A percentile compares a stretch with the other conserved stretches of the same genome.
These are phyloP conservation scores for Leccinum truebloodii DNA, from an alignment of 768 basidiomycete genomes.

Conservation along the genomic window DNA sequence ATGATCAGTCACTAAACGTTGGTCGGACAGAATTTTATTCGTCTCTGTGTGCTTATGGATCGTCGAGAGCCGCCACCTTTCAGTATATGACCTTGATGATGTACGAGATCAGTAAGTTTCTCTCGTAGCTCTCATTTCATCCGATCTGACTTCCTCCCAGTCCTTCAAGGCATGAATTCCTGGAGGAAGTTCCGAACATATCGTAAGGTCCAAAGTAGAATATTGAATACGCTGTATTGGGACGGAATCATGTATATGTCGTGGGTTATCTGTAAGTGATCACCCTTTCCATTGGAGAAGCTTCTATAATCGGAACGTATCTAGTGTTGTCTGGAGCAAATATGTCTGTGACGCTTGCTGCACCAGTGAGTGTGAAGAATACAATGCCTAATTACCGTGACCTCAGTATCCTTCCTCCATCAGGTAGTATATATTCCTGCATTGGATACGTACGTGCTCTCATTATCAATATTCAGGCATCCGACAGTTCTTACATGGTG, in stretches of 20 bases:
- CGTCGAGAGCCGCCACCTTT: conserved; percentile 15
- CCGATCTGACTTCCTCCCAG: conserved; percentile 7
- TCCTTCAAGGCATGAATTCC: conserved; percentile 26
- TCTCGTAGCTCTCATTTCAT: background rate
- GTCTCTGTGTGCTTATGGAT: conserved; percentile 16
- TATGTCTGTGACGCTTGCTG: conserved; percentile 16
- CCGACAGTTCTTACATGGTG: conserved; percentile 6
- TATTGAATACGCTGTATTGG: conserved; percentile 27
- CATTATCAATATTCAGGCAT: background rate
- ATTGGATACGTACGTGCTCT: conserved; percentile 24
- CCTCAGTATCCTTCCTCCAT: background rate
- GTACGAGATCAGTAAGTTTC: conserved; percentile 26
- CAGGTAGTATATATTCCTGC: conserved; percentile 19
- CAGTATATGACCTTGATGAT: conserved; percentile 18
- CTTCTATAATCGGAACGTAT: background rate
- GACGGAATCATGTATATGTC: conserved; percentile 31
- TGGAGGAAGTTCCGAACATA: conserved; percentile 28
- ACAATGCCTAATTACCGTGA: background rate
- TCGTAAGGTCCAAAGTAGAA: conserved; percentile 16
- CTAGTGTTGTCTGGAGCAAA: conserved; percentile 19
- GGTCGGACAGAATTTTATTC: conserved; percentile 19
- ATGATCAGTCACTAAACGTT: background rate
- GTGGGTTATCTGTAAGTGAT: conserved; percentile 20
- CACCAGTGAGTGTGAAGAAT: conserved; percentile 18
- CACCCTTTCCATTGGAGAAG: background rate